Evolutionary conservation across 2,329 filamentous ascomycete genomes (phyloP), one percentile per base, ranked within the genome.

Genomic region (Emmonsia crescens): DNA sequence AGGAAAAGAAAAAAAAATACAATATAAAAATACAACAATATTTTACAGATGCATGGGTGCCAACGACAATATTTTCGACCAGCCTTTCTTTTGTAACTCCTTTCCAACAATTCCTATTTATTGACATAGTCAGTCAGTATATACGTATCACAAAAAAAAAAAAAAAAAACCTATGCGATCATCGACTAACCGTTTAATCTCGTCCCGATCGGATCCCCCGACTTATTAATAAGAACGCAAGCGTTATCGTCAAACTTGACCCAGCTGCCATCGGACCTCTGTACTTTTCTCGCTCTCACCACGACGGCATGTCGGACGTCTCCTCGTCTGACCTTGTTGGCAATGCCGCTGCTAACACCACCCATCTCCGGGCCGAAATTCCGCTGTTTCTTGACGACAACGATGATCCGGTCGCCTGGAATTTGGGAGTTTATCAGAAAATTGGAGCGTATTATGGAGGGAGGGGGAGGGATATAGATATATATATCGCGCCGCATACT

Each of bases 191-290:
- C 91, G 76, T 91, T 96, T 80, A 96, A 84, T 74, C 94, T 87
- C 19, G 89, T 91, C 59, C 94, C 94, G 68, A 99, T 90, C 29
- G 94, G 94, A 74, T 99, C 94, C 51, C 94, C 95, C 10, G 90
- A 83, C 83, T 97, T 99, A 79, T 95, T 97, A 75, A 99, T 89
- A 68, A 99, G 80, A 54, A 99, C 94, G 74, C 94, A 99, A 56
- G 94, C 94, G 76, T 99, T 99, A 78, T 99, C 94, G 77, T 96
- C 94, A 75, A 99, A 99, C 68, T 87, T 87, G 67, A 99, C 87
- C 55, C 94, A 86, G 72, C 88, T 92, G 59, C 94, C 94, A 78
- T 99, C 94, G 38, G 85, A 85, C 65, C 94, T 83, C 75, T 94
- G 89, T 64, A 89, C 84, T 79, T 97, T 96, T 70, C 81, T 85